Evolutionary conservation across 2,329 filamentous ascomycete species (phyloP), one percentile per base, ranked within the genome.

Genomic region (Pseudogymnoascus verrucosus): DNA sequence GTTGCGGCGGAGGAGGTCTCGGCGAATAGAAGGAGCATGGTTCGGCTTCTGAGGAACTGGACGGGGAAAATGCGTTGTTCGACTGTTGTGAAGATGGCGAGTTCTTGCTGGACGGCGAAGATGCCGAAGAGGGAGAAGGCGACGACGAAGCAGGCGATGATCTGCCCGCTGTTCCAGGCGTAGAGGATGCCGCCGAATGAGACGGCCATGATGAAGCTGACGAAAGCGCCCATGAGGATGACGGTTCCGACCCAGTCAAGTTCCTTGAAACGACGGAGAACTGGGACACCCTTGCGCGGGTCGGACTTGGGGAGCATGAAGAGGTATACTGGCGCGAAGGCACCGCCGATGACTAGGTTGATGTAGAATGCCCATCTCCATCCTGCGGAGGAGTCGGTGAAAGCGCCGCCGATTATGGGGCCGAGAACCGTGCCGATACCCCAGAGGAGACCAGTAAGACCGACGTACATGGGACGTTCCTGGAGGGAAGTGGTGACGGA

Each of bases 291-390:
- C 64, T 72, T 60, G 23, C 68, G 68, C 0, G 71, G 74, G 63
- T 72, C 73, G 23, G 74, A 76, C 59, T 73, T 76, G 64, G 74
- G 73, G 68, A 82, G 78, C 66, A 79, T 76, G 62, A 77, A 75
- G 65, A 80, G 64, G 28, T 79, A 68, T 23, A 80, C 73, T 1
- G 73, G 66, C 19, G 74, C 71, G n/a, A 74, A 75, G 2, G 72
- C 70, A 28, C 68, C 78, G 6, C 73, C 82, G 0, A 80, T 76
- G 57, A 81, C 72, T 0, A 86, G 74, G 67, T 86, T 86, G 73
- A 86, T 80, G 68, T 87, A 87, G 64, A 82, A 82, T 0, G 73
- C 73, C 76, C 76, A 80, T 47, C 80, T 66, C 80, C 80, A 82
- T 0, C 74, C 76, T 0, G 75, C 78, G 0, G 72, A 64, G 5